Base-by-base conservation (phyloP, 164 flowering plant species). In the Kingdonia uniflora region DNA sequence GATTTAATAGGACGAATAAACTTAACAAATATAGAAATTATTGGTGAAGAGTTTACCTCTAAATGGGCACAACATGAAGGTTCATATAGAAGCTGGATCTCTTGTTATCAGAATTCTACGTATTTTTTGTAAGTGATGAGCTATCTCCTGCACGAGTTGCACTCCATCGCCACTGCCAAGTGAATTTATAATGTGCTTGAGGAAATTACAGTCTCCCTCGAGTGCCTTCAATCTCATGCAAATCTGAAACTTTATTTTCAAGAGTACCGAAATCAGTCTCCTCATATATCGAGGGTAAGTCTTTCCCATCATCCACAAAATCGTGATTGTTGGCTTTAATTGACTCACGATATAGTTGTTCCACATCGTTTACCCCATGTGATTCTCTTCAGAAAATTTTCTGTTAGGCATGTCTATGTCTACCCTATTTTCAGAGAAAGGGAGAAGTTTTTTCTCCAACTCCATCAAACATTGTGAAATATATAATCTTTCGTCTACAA, bases 71-170 rank as follows among this genome's bases (percentile, higher is more conserved):
- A 19, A 16, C 26, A 57, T 26, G 21, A 52, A 58, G 60, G 52
- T 22, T 74, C 68, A 70, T 50, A 67, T 46, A 60, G 51, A 14
- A 41, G 54, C 45, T 26, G 13, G 44, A 35, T 50, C 65, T 44
- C 71, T 63, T 60, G 53, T 55, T 41, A 58, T 56, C 48, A 71
- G 80, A 33, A 71, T 62, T 59, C 54, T 76, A 41, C 81, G 68
- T 56, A 88, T 38, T 51, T 76, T 80, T 58, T 56, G 73, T 55
- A 85, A 67, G 49, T 80, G 81, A 62, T 59, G 51, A 55, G 85
- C 87, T 64, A 88, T 81, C 63, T 83, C 80, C 65, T 68, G 76
- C 49, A 87, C 37, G 33, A 85, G 76, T 29, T 71, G 66, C 38
- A 79, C 44, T 19, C 87, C 95, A 47, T 80, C 75, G 51, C 80